These are phyloP conservation scores for Euphorbia tirucalli DNA, from an alignment of 345 rosid genomes.

Conservation along the genomic window DNA sequence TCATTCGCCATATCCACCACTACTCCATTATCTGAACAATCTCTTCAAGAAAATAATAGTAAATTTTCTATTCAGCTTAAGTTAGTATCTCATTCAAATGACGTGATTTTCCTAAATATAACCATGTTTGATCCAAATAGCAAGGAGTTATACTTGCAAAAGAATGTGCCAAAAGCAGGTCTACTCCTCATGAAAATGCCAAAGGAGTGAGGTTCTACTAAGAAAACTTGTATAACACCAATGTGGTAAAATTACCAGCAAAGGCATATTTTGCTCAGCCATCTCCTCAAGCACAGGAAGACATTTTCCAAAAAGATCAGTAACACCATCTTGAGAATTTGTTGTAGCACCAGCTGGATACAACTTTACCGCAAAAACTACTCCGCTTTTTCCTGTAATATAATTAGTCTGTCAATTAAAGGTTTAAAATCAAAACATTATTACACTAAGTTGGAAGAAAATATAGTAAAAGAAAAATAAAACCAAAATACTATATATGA, in stretches of 20 bases:
- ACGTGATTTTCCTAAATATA: no score
- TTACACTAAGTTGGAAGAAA: no score
- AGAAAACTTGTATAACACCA: no score
- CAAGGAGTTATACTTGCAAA: background rate
- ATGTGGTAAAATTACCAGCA: conserved; percentile 58
- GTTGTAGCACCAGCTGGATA: conserved; percentile 98
- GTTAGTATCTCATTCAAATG: background rate
- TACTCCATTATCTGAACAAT: background rate
- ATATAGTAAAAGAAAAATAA: no score
- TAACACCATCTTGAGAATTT: conserved; percentile 95
- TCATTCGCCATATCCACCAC: background rate
- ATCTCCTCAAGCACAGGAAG: conserved; percentile 86
- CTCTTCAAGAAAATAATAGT: background rate
- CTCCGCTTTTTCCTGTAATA: conserved; percentile 67
- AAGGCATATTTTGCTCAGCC: conserved; percentile 80
- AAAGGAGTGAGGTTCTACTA: background rate
- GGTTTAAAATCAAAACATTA: background rate
- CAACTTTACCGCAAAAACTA: conserved; percentile 84
- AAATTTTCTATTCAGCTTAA: background rate
- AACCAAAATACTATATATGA: no score
- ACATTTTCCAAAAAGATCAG: conserved; percentile 85
- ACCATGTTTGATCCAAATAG: background rate
- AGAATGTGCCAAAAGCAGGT: background rate
- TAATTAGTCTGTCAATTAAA: conserved; percentile 8
- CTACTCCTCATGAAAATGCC: no score